Percentiles rank a stretch among this genome's conserved stretches.
Conservation (phyloP, 2,329 filamentous ascomycete genomes). For the Pochonia chlamydosporia region DNA sequence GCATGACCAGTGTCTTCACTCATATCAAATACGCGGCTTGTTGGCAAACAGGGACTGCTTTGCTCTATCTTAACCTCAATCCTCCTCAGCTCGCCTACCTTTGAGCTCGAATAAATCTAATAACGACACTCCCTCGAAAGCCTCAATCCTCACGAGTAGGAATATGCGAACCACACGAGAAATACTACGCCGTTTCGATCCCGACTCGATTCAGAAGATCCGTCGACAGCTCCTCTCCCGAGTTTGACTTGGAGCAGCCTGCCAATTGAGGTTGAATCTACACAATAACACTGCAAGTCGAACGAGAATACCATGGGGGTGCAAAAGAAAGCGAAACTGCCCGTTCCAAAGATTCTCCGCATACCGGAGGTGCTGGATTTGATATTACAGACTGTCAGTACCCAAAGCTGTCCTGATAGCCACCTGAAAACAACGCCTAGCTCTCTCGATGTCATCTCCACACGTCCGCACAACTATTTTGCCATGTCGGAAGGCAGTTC, state of each 20-base stretch:
- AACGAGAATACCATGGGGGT: neutral
- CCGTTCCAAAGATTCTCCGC: too few species aligned
- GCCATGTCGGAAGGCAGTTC: neutral
- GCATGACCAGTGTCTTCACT: neutral
- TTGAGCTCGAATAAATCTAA: too few species aligned
- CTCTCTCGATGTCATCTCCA: neutral
- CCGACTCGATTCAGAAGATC: too few species aligned
- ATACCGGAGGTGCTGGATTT: too few species aligned
- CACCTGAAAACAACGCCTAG: neutral
- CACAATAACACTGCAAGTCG: neutral
- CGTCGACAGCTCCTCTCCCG: too few species aligned
- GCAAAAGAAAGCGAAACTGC: neutral
- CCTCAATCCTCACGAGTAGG: too few species aligned
- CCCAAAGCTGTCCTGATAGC: too few species aligned
- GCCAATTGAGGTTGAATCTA: neutral
- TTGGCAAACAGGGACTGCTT: neutral
- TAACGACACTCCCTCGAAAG: too few species aligned
- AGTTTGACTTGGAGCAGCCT: neutral
- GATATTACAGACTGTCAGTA: too few species aligned
- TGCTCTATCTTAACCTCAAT: neutral
- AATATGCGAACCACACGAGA: neutral
- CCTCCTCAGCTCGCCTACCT: neutral
- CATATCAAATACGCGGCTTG: neutral
- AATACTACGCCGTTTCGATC: neutral
- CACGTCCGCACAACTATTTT: too few species aligned